Evolutionary conservation across 2,329 filamentous ascomycete genomes (phyloP).

Genomic region (Neophaeococcomyces mojaviensis): DNA sequence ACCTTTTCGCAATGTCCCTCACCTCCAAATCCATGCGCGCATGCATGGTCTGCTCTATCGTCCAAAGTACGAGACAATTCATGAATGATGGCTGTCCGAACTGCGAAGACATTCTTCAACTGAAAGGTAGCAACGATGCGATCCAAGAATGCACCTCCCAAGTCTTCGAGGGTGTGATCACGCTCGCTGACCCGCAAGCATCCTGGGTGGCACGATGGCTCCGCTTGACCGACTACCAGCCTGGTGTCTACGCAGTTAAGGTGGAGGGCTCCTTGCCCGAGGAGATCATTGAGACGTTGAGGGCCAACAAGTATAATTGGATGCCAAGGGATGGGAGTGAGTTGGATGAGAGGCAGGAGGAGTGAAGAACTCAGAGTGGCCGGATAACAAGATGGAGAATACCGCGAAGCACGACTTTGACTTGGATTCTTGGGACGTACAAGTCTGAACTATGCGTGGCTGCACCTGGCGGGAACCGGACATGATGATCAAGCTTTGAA

Average conservation of each 20-base stretch:
- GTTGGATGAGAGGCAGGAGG: slow-evolving; percentile 31
- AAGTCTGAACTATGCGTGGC: no score
- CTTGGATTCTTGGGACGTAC: no score
- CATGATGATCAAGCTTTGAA: no score
- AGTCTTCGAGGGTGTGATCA: slow-evolving; percentile 89
- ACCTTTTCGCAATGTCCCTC: slow-evolving; percentile 36
- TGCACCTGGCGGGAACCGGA: no score
- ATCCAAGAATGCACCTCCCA: slow-evolving; percentile 91
- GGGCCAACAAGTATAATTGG: slow-evolving; percentile 55
- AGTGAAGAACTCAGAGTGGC: neutral
- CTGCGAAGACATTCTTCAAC: slow-evolving; percentile 85
- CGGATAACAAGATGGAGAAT: neutral
- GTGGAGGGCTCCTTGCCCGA: slow-evolving; percentile 66
- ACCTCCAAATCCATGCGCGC: slow-evolving; percentile 78
- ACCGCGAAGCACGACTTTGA: neutral
- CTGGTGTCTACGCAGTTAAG: slow-evolving; percentile 88
- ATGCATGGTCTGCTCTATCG: slow-evolving; percentile 97
- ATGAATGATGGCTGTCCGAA: slow-evolving; percentile 84
- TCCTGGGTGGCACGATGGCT: slow-evolving; percentile 99
- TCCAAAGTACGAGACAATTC: slow-evolving; percentile 77
- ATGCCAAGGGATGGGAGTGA: slow-evolving; percentile 47
- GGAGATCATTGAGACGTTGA: slow-evolving; percentile 48
- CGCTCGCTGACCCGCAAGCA: slow-evolving; percentile 68
- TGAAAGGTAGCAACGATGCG: slow-evolving; percentile 68
- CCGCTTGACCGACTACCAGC: slow-evolving; percentile 77